Conservation (phyloP, 2,329 filamentous ascomycete genomes). For the Cylindrodendrum hubeiense region DNA sequence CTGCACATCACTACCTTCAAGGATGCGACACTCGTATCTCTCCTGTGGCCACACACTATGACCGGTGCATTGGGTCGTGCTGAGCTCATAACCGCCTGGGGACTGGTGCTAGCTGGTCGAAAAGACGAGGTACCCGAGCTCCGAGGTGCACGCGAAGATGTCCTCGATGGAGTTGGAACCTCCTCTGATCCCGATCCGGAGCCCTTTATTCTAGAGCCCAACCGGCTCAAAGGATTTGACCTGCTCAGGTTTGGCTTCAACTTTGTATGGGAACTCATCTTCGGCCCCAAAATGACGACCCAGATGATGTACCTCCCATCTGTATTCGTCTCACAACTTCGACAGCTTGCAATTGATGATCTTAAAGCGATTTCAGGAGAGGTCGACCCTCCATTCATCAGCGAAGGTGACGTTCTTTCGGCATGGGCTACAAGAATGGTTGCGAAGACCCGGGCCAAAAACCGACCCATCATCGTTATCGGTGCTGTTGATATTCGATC, state of each 20-base stretch:
- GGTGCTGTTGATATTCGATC: constrained; percentile 11
- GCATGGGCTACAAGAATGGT: constrained; percentile 18
- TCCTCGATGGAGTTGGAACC: constrained; percentile 33
- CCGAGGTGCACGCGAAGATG: constrained; percentile 50
- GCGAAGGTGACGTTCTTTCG: constrained; percentile 13
- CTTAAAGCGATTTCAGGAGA: constrained; percentile 4
- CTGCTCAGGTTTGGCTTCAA: constrained; percentile 16
- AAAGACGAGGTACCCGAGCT: constrained; percentile 55
- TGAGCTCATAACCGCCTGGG: constrained; percentile 60
- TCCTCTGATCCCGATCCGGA: neutral
- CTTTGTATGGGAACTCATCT: neutral
- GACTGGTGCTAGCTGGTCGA: constrained; percentile 56
- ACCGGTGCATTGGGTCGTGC: constrained; percentile 59
- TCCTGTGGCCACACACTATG: constrained; percentile 61
- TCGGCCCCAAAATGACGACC: neutral
- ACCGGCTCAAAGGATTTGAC: neutral
- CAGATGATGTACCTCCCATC: constrained; percentile 9
- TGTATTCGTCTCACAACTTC: constrained; percentile 2
- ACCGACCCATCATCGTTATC: constrained; percentile 1
- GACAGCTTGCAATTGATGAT: neutral
- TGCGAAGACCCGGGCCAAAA: neutral
- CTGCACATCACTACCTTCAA: constrained; percentile 62
- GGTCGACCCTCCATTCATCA: constrained; percentile 5
- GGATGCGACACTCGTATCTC: constrained; percentile 61
- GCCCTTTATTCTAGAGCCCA: neutral